Percentiles rank a stretch among this genome's conserved stretches.
These are phyloP conservation scores for Eragrostis nindensis DNA, from an alignment of 176 grass and related monocot genomes.

Conservation along the genomic window DNA sequence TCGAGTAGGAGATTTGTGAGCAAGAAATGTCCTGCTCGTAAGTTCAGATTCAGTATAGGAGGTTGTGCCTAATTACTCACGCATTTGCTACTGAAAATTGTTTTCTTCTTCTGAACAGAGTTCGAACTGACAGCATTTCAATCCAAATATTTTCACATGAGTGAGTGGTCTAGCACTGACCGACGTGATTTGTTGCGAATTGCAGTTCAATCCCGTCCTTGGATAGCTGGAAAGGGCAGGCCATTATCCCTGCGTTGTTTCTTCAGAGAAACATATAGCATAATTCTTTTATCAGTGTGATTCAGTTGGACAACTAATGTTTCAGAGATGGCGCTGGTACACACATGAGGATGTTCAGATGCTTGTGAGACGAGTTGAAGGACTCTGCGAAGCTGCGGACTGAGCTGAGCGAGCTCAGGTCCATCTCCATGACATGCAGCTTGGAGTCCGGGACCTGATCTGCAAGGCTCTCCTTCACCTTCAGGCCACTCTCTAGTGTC, in stretches of 20 bases:
- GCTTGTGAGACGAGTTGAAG: constrained; percentile 58
- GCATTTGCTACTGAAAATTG: not conserved
- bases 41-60: constrained; percentile 8
- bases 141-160: not conserved
- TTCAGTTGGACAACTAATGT: not conserved
- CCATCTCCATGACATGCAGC: constrained; percentile 88
- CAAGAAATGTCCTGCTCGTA: constrained; percentile 76
- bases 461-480: constrained; percentile 71
- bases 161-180: constrained; percentile 21
- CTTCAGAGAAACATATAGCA: constrained; percentile 46
- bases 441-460: constrained; percentile 56
- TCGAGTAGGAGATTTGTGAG: constrained; percentile 78
- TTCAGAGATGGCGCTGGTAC: constrained; percentile 23
- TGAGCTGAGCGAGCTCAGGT: constrained; percentile 70
- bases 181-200: constrained; percentile 82
- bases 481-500: constrained; percentile 62
- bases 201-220: constrained; percentile 83
- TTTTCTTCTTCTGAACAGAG: not conserved
- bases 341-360: constrained; percentile 86
- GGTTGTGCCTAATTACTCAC: not conserved
- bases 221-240: constrained; percentile 73
- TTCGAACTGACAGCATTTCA: not conserved
- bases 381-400: constrained; percentile 55
- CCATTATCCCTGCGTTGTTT: constrained; percentile 95
- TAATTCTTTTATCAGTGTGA: not conserved